phyloP scores from a whole-genome alignment of 225 moss, liverwort and hornwort species.

The Bryum argenteum region DNA sequence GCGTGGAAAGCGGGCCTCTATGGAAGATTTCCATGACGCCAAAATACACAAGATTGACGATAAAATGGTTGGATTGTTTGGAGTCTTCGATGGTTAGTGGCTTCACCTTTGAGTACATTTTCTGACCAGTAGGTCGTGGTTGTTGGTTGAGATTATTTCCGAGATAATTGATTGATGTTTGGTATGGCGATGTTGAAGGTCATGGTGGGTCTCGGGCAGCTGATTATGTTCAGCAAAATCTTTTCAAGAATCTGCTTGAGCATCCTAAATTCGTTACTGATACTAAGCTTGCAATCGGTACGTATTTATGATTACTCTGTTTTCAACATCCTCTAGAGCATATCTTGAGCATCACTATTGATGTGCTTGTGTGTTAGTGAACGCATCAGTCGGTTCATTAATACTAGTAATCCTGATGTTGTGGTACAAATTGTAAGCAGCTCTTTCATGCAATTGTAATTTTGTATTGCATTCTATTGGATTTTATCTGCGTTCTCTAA shows the following conservation, averaged over 20 bases:
- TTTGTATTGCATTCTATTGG: background rate
- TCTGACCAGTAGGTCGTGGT: background rate
- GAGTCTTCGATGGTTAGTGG: constrained; percentile 79
- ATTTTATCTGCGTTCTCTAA: background rate
- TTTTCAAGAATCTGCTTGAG: constrained; percentile 84
- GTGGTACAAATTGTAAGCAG: background rate
- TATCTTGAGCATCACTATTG: background rate
- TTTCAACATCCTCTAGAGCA: background rate
- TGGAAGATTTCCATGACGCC: constrained; percentile 79
- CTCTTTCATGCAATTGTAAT: background rate
- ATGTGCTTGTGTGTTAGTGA: background rate
- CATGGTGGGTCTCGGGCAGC: constrained; percentile 96
- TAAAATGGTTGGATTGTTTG: constrained; percentile 71
- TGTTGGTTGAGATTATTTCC: background rate
- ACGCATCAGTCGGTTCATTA: too few relatives aligned
- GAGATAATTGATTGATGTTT: background rate
- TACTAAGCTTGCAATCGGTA: constrained; percentile 81
- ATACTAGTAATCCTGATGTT: too few relatives aligned
- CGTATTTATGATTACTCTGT: background rate
- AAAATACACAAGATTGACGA: constrained; percentile 62
- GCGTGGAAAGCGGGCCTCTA: constrained; percentile 86
- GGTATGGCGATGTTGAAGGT: constrained; percentile 49
- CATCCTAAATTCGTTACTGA: constrained; percentile 81
- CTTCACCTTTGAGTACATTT: background rate
- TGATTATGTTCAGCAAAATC: constrained; percentile 79